These are phyloP conservation scores for Musa beccarii DNA, from an alignment of 176 grass and related monocot genomes.

Conservation along the genomic window DNA sequence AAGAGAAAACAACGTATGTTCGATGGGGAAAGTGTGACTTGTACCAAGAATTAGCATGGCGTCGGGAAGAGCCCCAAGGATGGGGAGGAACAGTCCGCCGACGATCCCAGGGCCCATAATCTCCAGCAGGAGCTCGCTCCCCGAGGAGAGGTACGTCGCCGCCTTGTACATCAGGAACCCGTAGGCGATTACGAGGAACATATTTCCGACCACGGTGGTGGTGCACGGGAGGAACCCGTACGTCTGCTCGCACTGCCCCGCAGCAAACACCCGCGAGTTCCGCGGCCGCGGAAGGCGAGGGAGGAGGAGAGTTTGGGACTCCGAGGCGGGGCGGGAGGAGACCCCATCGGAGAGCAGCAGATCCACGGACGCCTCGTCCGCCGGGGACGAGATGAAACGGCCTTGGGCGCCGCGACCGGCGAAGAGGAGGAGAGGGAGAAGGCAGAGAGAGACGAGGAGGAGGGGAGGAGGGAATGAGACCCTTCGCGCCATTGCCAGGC, in stretches of 20 bases:
- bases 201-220: constrained; percentile 42
- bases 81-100: constrained; percentile 80
- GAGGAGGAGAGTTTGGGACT: constrained; percentile 15
- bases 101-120: constrained; percentile 89
- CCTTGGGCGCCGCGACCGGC: background rate
- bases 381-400: constrained; percentile 10
- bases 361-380: constrained; percentile 11
- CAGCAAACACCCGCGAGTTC: background rate
- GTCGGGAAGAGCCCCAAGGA: constrained; percentile 78
- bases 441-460: background rate
- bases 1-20: too few species aligned
- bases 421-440: constrained; percentile 23
- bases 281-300: constrained; percentile 19
- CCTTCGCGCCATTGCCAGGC: background rate
- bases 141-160: constrained; percentile 73
- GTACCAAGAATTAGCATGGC: constrained; percentile 77
- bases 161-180: constrained; percentile 91
- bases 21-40: background rate
- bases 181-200: constrained; percentile 61
- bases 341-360: constrained; percentile 1
- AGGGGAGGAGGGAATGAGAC: background rate
- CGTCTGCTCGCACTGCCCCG: constrained; percentile 49
- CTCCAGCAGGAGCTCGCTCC: constrained; percentile 79
- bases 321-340: background rate
- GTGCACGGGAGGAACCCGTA: constrained; percentile 92